phyloP scores from a whole-genome alignment of 768 basidiomycete genomes.

The Boletus insuetus region DNA sequence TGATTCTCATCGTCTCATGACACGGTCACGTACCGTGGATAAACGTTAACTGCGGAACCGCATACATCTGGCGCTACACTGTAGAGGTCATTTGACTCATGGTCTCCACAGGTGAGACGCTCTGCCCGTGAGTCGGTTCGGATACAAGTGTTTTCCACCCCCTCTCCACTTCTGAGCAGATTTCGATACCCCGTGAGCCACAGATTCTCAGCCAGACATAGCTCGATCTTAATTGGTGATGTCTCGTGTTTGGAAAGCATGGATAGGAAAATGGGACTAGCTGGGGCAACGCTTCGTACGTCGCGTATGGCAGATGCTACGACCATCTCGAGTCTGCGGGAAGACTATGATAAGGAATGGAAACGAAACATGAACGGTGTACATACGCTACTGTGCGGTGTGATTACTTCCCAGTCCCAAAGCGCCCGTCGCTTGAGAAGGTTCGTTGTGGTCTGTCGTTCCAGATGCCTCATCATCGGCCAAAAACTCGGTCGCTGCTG shows the following conservation, averaged over 20 bases:
- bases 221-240: neutral
- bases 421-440: conserved; percentile 16
- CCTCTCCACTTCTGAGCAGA: neutral
- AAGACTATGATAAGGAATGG: neutral
- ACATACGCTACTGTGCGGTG: conserved; percentile 1
- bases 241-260: neutral
- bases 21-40: neutral
- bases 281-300: neutral
- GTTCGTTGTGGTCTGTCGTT: conserved; percentile 31
- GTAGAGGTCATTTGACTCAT: neutral
- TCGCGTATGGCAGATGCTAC: neutral
- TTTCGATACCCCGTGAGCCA: neutral
- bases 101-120: neutral
- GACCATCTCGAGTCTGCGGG: neutral
- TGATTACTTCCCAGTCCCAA: neutral
- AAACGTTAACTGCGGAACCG: neutral
- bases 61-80: neutral
- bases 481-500: conserved; percentile 65
- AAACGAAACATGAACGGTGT: neutral
- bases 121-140: neutral
- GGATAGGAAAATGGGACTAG: neutral
- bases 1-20: neutral
- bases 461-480: conserved; percentile 52
- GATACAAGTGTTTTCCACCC: neutral
- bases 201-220: neutral